A percentile compares a stretch with the other conserved stretches of the same genome.
Conservation (phyloP, 108 stramenopile genomes). For the Hondaea fermentalgiana region DNA sequence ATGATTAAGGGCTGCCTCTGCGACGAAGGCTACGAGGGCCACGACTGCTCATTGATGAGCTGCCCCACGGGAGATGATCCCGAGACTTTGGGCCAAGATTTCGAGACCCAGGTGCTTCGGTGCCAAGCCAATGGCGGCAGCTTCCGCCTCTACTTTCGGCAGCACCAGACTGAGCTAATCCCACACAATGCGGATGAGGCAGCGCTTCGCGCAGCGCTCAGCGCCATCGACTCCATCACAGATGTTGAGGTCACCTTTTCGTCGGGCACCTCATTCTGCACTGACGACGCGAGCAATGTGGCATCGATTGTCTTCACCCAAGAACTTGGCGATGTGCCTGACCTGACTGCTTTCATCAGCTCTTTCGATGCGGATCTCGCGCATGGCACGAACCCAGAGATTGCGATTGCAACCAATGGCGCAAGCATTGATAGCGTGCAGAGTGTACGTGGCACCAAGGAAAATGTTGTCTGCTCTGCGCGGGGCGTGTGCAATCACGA, state of each 20-base stretch:
- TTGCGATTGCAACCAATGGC: not conserved
- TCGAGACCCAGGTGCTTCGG: not conserved
- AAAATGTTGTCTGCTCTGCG: slow-evolving; percentile 17
- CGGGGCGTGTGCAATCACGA: slow-evolving; percentile 10
- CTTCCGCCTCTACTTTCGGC: not conserved
- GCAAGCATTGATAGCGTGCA: not conserved
- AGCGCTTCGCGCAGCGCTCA: slow-evolving; percentile 25
- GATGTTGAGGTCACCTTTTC: not conserved
- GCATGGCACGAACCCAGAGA: not conserved
- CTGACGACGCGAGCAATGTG: not conserved
- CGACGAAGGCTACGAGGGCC: slow-evolving; percentile 44
- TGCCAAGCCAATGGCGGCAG: not conserved
- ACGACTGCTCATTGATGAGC: slow-evolving; percentile 36
- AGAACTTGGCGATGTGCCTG: slow-evolving; percentile 24
- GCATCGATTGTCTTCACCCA: not conserved
- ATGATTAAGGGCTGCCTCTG: slow-evolving; percentile 43
- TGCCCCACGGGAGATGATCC: slow-evolving; percentile 49
- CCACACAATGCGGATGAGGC: slow-evolving; percentile 20
- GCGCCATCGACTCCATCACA: slow-evolving; percentile 24
- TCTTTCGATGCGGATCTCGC: not conserved
- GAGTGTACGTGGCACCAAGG: not conserved
- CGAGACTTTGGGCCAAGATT: slow-evolving; percentile 24
- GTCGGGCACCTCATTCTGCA: not conserved
- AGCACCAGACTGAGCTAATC: slow-evolving; percentile 21
- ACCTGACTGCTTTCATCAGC: not conserved